phyloP scores from a whole-genome alignment of 1,284 basidiomycete species.

The Porogramme epimiltina region DNA sequence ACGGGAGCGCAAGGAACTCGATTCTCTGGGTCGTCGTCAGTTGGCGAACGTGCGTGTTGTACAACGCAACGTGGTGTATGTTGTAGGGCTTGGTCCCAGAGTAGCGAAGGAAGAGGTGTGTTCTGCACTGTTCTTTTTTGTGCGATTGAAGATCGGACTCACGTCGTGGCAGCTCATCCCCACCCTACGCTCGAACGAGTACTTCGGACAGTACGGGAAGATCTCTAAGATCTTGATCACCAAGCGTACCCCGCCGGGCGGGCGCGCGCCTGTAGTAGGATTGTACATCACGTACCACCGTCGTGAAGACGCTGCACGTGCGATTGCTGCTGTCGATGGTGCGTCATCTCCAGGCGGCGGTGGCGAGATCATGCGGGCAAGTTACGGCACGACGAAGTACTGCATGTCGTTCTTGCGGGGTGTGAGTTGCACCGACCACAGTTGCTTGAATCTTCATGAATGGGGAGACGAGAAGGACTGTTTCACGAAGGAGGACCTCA shows the following conservation, averaged over 20 bases:
- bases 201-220: constrained; percentile 99
- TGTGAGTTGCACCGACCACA: constrained; percentile 82
- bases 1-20: constrained; percentile 95
- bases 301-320: constrained; percentile 92
- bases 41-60: constrained; percentile 95
- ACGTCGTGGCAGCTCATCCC: constrained; percentile 76
- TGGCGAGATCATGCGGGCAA: constrained; percentile 85
- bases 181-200: constrained; percentile 92
- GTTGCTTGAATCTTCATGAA: constrained; percentile 95
- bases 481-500: constrained; percentile 91
- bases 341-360: constrained; percentile 82
- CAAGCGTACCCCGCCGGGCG: constrained; percentile 82
- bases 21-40: constrained; percentile 84
- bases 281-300: constrained; percentile 97
- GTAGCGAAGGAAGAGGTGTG: constrained; percentile 95
- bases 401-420: constrained; percentile 96
- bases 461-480: constrained; percentile 99
- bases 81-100: constrained; percentile 88
- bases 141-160: constrained; percentile 16
- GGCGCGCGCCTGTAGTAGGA: constrained; percentile 80
- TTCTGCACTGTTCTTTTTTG: constrained; percentile 2
- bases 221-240: constrained; percentile 95
- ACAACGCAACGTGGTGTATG: constrained; percentile 96
- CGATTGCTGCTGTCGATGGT: constrained; percentile 93
- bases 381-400: constrained; percentile 97